Evolutionary conservation across 2,329 filamentous ascomycete species (phyloP).

Genomic region (Fusarium longipes): DNA sequence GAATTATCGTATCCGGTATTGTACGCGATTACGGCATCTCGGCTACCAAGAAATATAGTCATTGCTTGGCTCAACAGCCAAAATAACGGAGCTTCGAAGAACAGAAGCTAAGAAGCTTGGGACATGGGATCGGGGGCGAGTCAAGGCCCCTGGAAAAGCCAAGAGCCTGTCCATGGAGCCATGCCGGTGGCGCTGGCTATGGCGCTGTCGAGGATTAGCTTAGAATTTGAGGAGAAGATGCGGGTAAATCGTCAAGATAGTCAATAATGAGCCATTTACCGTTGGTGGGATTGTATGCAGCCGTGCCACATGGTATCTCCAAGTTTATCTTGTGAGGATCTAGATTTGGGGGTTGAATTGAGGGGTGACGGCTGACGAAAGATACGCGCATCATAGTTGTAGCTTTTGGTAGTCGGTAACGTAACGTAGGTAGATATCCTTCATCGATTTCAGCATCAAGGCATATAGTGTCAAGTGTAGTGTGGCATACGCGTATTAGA

Average conservation of each 20-base stretch:
- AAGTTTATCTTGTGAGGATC: not conserved
- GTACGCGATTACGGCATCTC: conserved; percentile 33
- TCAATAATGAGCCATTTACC: not conserved
- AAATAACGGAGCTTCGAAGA: not conserved
- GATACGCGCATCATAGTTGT: too few species aligned
- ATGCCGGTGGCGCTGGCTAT: conserved; percentile 20
- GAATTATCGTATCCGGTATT: not conserved
- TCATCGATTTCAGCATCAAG: too few species aligned
- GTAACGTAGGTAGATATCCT: too few species aligned
- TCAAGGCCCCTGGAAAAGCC: conserved; percentile 17
- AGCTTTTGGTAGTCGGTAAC: too few species aligned
- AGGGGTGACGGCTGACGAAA: not conserved
- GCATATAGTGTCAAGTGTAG: too few species aligned
- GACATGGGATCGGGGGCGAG: conserved; percentile 15
- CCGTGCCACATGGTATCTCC: conserved; percentile 33
- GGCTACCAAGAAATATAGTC: conserved; percentile 30
- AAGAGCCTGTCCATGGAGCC: conserved; percentile 21
- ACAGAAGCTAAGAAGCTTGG: conserved; percentile 11
- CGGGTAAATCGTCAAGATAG: conserved; percentile 21
- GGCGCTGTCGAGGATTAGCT: conserved; percentile 11
- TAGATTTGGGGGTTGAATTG: not conserved
- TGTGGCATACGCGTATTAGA: not conserved
- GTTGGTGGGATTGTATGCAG: conserved; percentile 35
- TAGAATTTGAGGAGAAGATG: not conserved
- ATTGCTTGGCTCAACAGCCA: conserved; percentile 12